Evolutionary conservation across 352 stramenopile genomes (phyloP).

Genomic region (Phytophthora fragariaefolia): DNA sequence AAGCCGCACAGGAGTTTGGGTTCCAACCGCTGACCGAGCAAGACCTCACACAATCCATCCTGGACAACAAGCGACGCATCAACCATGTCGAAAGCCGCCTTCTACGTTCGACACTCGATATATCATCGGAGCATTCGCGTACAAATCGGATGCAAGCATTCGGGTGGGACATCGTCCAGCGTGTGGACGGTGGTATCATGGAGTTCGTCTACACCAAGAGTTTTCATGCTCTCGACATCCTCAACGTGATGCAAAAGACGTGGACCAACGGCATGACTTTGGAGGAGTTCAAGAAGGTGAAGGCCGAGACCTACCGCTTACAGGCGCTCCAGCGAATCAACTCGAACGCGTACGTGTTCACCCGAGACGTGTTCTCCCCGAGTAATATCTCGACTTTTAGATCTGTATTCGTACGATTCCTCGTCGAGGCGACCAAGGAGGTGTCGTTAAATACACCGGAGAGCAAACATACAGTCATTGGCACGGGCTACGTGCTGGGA

Average conservation of each 20-base stretch:
- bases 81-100: constrained; percentile 28
- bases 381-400: constrained; percentile 37
- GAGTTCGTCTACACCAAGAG: constrained; percentile 45
- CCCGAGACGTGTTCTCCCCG: constrained; percentile 42
- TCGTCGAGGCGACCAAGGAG: constrained; percentile 34
- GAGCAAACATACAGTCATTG: too few relatives aligned
- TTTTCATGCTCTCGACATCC: constrained; percentile 34
- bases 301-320: constrained; percentile 34
- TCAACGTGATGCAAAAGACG: constrained; percentile 38
- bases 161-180: constrained; percentile 41
- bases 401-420: constrained; percentile 42
- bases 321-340: constrained; percentile 40
- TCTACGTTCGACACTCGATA: constrained; percentile 2
- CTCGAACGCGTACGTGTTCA: constrained; percentile 33
- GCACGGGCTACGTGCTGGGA: constrained; percentile 35
- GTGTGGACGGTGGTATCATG: constrained; percentile 31
- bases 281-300: constrained; percentile 37
- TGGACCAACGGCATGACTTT: constrained; percentile 39
- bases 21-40: constrained; percentile 33
- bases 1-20: constrained; percentile 35
- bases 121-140: too few relatives aligned
- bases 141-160: constrained; percentile 32
- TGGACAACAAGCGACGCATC: constrained; percentile 32
- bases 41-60: constrained; percentile 38
- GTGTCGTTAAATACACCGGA: too few relatives aligned